Base-by-base conservation (phyloP, 2,329 filamentous ascomycete species). In the Aureobasidium leucospermi region DNA sequence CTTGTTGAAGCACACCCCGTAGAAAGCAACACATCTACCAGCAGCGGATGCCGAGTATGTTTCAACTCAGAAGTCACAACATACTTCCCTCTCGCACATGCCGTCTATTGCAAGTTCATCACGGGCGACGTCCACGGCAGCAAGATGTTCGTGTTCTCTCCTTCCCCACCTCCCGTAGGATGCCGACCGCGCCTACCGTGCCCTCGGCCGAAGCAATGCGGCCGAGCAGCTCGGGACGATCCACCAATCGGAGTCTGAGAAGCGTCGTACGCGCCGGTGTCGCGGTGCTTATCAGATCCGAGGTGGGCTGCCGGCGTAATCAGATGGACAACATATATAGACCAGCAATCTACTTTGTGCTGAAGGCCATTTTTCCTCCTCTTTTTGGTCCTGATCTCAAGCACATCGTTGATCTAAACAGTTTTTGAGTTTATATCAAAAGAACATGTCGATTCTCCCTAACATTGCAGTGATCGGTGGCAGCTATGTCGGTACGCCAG, bases 401-500 rank as follows among this genome's bases (percentile, higher is more conserved):
- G 34, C 34, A 36, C 2, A 2, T 36, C 2, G 34, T 36, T 36
- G 19, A 23, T 23, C 23, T 23, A 23, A 23, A 23, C 34, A 36
- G 34, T n/a, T 16, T 41, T 41, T 6, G 10, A 41, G 2, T 8
- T 28, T 1, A 11, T 36, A 41, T 43, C 38, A 36, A 32, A 23
- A 55, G 11, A 36, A 19, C 9, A 57, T 57, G 53, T 45, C 53
- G 13, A 16, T 47, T 28, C 29, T 57, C 10, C 53, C 53, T 1
- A 45, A 57, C 28, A 57, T 57, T 46, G 53, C 53, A 38, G 42
- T 57, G 2, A 57, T 57, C 16, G 53, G 53, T 2, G 53, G 53
- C 7, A 57, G 53, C 29, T 57, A 57, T 39, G 53, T 57, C 19
- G 51, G 51, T 45, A 55, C 32, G 39, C 4, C 13, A 4, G n/a